Conservation (phyloP, 148 eudicot genomes). For the Agrostemma githago region DNA sequence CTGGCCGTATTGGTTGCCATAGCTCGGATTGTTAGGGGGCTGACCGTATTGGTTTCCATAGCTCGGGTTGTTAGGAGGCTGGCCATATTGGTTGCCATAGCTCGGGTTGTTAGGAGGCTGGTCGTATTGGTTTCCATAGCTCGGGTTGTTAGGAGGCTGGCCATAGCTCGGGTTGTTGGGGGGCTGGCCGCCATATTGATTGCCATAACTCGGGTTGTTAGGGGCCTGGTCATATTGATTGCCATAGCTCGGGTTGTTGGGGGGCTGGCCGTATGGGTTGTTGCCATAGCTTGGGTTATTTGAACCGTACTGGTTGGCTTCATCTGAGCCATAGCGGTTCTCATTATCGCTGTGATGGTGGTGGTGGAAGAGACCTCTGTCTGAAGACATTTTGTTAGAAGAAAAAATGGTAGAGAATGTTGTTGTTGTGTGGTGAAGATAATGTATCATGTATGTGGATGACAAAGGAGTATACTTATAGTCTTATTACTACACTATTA, state of each 20-base stretch:
- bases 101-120: background rate
- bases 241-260: background rate
- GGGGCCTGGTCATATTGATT: background rate
- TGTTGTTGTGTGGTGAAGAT: background rate
- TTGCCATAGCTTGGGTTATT: background rate
- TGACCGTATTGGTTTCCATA: background rate
- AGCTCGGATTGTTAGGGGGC: background rate
- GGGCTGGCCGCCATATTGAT: conserved; percentile 18
- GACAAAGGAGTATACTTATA: background rate
- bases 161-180: background rate
- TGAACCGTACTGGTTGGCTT: conserved; percentile 16
- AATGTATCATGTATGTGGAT: background rate
- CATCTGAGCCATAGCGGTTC: conserved; percentile 14
- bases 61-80: background rate
- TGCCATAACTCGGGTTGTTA: background rate
- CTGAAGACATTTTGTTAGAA: background rate
- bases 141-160: background rate
- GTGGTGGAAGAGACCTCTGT: conserved; percentile 18
- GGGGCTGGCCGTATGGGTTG: conserved; percentile 6
- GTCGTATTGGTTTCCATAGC: background rate
- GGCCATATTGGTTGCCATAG: background rate
- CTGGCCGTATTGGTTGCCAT: background rate
- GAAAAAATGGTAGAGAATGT: background rate
- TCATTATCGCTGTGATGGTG: conserved; percentile 19
- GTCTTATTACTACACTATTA: background rate